A percentile compares a stretch with the other conserved stretches of the same genome.
Conservation (phyloP, 805 yeast genomes). For the Nakazawaea ishiwadae region DNA sequence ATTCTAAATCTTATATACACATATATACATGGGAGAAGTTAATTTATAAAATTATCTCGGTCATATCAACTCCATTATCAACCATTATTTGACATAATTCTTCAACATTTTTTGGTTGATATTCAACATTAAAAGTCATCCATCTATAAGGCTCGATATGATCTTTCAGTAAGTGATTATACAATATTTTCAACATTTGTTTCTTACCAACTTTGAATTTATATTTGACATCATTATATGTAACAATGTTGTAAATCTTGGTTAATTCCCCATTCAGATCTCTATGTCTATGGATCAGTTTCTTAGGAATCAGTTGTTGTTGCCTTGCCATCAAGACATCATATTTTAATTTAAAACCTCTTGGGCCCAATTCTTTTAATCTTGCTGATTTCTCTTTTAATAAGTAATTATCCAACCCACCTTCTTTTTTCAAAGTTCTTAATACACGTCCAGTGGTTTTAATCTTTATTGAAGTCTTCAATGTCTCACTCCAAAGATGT, state of each 20-base stretch:
- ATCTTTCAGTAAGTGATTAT: conserved; percentile 40
- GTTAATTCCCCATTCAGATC: conserved; percentile 23
- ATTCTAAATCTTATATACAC: no score
- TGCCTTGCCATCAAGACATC: conserved; percentile 45
- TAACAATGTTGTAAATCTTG: conserved; percentile 47
- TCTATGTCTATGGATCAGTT: conserved; percentile 28
- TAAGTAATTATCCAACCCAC: conserved; percentile 89
- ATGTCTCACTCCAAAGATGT: conserved; percentile 78
- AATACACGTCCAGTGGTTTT: conserved; percentile 76
- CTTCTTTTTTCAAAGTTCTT: conserved; percentile 85
- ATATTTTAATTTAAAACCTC: conserved; percentile 88
- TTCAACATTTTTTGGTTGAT: conserved; percentile 38
- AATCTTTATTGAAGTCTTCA: conserved; percentile 51
- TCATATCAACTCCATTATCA: conserved; percentile 33
- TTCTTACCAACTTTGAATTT: conserved; percentile 62
- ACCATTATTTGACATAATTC: conserved; percentile 49
- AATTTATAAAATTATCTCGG: conserved; percentile 11
- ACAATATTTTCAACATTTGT: conserved; percentile 51
- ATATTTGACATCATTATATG: conserved; percentile 34
- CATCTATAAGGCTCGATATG: conserved; percentile 39
- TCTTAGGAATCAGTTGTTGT: conserved; percentile 36
- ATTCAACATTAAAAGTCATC: conserved; percentile 40
- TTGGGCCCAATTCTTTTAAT: conserved; percentile 85
- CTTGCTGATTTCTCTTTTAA: conserved; percentile 85
- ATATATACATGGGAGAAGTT: not conserved